Percentiles rank a stretch among this genome's conserved stretches.
These are phyloP conservation scores for Scheffersomyces titani DNA, from an alignment of 1,139 yeast species.

Conservation along the genomic window DNA sequence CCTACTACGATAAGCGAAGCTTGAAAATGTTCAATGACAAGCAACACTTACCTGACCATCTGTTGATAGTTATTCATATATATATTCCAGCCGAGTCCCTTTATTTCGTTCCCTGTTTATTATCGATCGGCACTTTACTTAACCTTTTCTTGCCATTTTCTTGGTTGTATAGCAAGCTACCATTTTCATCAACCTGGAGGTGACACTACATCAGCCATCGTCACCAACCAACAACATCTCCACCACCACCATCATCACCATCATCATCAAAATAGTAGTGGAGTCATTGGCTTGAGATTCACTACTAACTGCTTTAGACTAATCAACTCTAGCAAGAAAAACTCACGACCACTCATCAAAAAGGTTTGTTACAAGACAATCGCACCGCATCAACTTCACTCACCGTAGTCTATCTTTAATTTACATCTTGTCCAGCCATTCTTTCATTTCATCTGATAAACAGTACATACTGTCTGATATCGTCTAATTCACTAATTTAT, in stretches of 20 bases:
- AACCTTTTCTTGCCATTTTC: neutral
- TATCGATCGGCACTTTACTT: neutral
- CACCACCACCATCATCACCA: neutral
- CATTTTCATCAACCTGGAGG: neutral
- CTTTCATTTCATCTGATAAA: neutral
- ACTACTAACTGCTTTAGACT: neutral
- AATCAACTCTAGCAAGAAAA: neutral
- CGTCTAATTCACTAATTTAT: neutral
- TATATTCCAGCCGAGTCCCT: neutral
- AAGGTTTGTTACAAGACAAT: neutral
- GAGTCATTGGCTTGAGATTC: neutral
- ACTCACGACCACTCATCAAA: neutral
- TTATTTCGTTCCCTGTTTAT: neutral
- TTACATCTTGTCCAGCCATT: neutral
- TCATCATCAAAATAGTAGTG: neutral
- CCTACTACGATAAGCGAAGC: neutral
- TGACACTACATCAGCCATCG: neutral
- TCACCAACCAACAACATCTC: neutral
- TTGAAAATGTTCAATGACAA: neutral
- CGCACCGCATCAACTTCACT: neutral
- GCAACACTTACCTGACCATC: neutral
- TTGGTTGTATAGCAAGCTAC: neutral
- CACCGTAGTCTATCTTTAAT: slow-evolving; percentile 10
- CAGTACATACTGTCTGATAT: neutral
- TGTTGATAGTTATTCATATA: neutral